Evolutionary conservation across 1,284 basidiomycete genomes (phyloP).

Genomic region (Inonotus obliquus): DNA sequence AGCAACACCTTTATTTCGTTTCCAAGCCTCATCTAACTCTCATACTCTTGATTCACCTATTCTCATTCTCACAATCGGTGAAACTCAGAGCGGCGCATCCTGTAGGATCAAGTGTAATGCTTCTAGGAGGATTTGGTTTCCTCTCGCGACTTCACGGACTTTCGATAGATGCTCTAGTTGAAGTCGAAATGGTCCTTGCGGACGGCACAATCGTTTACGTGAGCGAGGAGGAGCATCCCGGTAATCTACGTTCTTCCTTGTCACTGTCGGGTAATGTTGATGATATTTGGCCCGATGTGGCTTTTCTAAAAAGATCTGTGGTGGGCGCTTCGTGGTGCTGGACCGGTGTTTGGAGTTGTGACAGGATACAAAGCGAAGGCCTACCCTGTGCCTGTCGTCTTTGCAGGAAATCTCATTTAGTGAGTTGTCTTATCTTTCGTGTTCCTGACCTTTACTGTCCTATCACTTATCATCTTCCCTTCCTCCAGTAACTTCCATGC

Average conservation of each 20-base stretch:
- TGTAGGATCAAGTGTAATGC: slow-evolving; percentile 76
- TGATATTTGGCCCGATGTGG: background rate
- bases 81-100: slow-evolving; percentile 62
- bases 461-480: slow-evolving; percentile 14
- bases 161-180: slow-evolving; percentile 81
- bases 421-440: slow-evolving; percentile 27
- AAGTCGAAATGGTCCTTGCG: slow-evolving; percentile 80
- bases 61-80: no score
- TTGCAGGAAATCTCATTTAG: slow-evolving; percentile 89
- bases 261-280: background rate
- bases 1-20: background rate
- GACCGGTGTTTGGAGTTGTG: slow-evolving; percentile 79
- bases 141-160: slow-evolving; percentile 78
- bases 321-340: slow-evolving; percentile 88
- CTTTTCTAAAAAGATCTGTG: slow-evolving; percentile 62
- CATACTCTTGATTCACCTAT: slow-evolving; percentile 4
- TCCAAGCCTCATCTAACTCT: slow-evolving; percentile 16
- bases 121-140: slow-evolving; percentile 89
- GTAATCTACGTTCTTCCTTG: slow-evolving; percentile 32
- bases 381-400: slow-evolving; percentile 83
- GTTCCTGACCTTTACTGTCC: background rate
- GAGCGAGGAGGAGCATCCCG: slow-evolving; percentile 60
- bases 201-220: slow-evolving; percentile 73
- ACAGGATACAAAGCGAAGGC: slow-evolving; percentile 84
- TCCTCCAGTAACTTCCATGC: slow-evolving; percentile 71